These are phyloP conservation scores for Xylaria sp. DNA, from an alignment of 2,329 filamentous ascomycete species.

Conservation along the genomic window DNA sequence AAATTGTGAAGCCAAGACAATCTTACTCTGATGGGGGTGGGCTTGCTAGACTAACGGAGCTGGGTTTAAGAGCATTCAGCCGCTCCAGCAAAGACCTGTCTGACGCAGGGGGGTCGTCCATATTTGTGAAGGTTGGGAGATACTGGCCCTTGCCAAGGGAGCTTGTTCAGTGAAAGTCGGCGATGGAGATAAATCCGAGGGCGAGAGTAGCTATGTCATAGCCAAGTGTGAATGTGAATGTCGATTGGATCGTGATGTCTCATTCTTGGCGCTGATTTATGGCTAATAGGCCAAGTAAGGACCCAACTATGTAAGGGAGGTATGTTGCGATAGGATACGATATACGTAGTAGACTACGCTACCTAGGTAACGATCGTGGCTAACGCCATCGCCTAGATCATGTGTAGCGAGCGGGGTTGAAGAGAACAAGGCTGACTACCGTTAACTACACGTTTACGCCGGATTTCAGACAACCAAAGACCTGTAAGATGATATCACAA, in stretches of 20 bases:
- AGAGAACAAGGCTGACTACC: conserved; percentile 6
- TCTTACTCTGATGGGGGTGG: conserved; percentile 54
- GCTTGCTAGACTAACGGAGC: conserved; percentile 48
- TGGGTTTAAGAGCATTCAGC: conserved; percentile 62
- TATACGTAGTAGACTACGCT: background rate
- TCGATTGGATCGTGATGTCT: background rate
- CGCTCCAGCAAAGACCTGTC: conserved; percentile 64
- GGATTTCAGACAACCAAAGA: background rate
- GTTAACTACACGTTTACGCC: background rate
- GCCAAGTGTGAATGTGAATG: no score
- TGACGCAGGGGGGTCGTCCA: conserved; percentile 40
- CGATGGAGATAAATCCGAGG: background rate
- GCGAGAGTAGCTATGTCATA: conserved; percentile 8
- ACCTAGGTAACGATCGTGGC: background rate
- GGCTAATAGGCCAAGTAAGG: background rate
- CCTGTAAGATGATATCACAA: background rate
- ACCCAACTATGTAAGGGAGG: background rate
- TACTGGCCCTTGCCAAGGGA: background rate
- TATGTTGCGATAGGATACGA: background rate
- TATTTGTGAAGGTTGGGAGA: conserved; percentile 22
- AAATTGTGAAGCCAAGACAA: conserved; percentile 23
- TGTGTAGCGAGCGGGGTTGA: background rate
- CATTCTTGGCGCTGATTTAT: background rate
- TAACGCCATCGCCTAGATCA: background rate
- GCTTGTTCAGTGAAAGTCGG: background rate